Evolutionary conservation across 441 rosid genomes (phyloP), one percentile per base, ranked within the genome.

Genomic region (Eutrema salsugineum): DNA sequence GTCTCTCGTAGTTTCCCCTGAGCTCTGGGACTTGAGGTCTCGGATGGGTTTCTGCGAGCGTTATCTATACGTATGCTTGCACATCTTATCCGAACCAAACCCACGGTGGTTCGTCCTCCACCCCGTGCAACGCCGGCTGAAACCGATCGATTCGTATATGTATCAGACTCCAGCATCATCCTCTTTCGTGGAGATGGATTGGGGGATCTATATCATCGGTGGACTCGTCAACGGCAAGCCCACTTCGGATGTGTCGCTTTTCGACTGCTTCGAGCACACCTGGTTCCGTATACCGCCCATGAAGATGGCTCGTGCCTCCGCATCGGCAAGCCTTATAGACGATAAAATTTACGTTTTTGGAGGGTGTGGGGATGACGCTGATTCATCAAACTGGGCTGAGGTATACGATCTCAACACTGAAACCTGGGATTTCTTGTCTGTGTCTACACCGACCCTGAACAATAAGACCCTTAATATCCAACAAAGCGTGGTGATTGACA

Each of bases 311-410:
- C 50, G 49, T 40, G 35, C 65, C n/a, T 40, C 49, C 20, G 33
- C 64, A 4, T 12, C 64, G 33, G 48, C 48, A 4, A 8, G 11
- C 8, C 1, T 7, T 1, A 8, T 59, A 7, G 11, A 8, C 12
- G 6, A 2, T 12, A 68, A 68, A 46, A 14, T 55, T 17, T 67
- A 55, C 3, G 72, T 67, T 14, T 33, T 67, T 43, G 72, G 72
- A 54, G 54, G 63, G 8, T 38, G 39, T 6, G 40, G 58, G 19
- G 58, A 32, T 0, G 43, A 30, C 8, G 1, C 8, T 16, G 59
- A 51, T 30, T 28, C 62, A 27, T 24, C 27, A 16, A 53, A 40
- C 5, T 51, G 71, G 70, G 51, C 51, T 5, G 72, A 68, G 53
- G 53, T 55, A 7, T 68, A 7, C 43, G 15, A 68, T n/a, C 7